These are phyloP conservation scores for Emericellopsis atlantica DNA, from an alignment of 2,329 filamentous ascomycete genomes.

Conservation along the genomic window DNA sequence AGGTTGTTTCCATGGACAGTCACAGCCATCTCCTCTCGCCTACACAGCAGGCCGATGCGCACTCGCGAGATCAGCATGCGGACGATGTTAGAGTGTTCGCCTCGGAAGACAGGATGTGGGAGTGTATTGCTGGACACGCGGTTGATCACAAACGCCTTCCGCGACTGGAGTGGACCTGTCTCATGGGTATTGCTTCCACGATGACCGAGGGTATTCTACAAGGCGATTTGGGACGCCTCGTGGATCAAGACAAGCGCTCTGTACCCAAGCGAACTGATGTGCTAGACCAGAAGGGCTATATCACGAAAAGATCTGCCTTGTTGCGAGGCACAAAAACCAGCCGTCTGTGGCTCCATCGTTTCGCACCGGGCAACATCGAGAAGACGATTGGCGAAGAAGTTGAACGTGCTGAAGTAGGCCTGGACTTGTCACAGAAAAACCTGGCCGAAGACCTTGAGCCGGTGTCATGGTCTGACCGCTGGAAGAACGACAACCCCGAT, in stretches of 20 bases:
- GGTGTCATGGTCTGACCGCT: constrained; percentile 41
- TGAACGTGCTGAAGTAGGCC: neutral
- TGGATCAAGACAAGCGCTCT: constrained; percentile 50
- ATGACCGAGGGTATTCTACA: constrained; percentile 45
- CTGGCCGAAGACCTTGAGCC: constrained; percentile 34
- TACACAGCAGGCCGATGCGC: no score
- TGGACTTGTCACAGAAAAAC: constrained; percentile 11
- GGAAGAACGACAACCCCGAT: constrained; percentile 45
- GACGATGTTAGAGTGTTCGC: constrained; percentile 25
- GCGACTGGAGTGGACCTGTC: constrained; percentile 43
- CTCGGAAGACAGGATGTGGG: constrained; percentile 45
- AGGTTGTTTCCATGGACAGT: no score
- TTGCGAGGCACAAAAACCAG: constrained; percentile 48
- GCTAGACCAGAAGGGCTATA: constrained; percentile 47
- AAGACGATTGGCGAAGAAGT: neutral
- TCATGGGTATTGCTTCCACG: constrained; percentile 43
- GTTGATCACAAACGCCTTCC: constrained; percentile 46
- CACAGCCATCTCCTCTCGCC: no score
- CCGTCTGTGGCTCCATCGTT: constrained; percentile 46
- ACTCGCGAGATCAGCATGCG: no score
- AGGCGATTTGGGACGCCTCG: constrained; percentile 43
- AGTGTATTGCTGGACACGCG: constrained; percentile 44
- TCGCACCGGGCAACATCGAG: constrained; percentile 28
- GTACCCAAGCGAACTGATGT: constrained; percentile 48
- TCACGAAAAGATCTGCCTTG: constrained; percentile 46